Evolutionary conservation across 768 basidiomycete species (phyloP).

Genomic region (Lactarius trivialis): DNA sequence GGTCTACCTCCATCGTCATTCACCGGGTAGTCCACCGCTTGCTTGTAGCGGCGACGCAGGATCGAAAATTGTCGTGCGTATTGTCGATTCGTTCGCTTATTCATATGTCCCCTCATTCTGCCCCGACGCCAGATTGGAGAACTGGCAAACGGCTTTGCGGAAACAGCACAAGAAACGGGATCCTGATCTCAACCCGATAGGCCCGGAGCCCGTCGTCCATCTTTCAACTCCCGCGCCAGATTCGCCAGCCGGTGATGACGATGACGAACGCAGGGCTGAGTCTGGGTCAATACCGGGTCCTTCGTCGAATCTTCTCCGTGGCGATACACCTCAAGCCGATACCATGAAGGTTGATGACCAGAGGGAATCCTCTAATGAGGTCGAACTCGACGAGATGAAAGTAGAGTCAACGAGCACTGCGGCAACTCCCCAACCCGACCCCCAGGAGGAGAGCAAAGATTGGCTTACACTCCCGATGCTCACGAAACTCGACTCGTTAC

Average conservation of each 20-base stretch:
- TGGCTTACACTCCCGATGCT: slow-evolving; percentile 71
- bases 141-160: slow-evolving; percentile 72
- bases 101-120: slow-evolving; percentile 5
- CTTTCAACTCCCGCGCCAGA: slow-evolving; percentile 24
- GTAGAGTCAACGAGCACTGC: slow-evolving; percentile 10
- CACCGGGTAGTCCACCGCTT: slow-evolving; percentile 71
- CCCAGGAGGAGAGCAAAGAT: slow-evolving; percentile 42
- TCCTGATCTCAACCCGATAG: slow-evolving; percentile 66
- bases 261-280: slow-evolving; percentile 23
- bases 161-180: slow-evolving; percentile 72
- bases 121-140: slow-evolving; percentile 45
- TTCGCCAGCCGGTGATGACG: slow-evolving; percentile 16
- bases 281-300: slow-evolving; percentile 8
- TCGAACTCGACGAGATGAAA: slow-evolving; percentile 5
- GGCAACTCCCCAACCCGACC: slow-evolving; percentile 6
- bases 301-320: not conserved
- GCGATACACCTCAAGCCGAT: not conserved
- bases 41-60: slow-evolving; percentile 68
- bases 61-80: slow-evolving; percentile 71
- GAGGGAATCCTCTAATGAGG: not conserved
- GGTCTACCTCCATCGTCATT: slow-evolving; percentile 51
- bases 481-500: slow-evolving; percentile 66
- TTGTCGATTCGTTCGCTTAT: slow-evolving; percentile 19
- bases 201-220: slow-evolving; percentile 42
- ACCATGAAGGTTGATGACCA: not conserved